Conservation (phyloP, 192 early-diverging fungal species). For the Obelidium mucronatum region DNA sequence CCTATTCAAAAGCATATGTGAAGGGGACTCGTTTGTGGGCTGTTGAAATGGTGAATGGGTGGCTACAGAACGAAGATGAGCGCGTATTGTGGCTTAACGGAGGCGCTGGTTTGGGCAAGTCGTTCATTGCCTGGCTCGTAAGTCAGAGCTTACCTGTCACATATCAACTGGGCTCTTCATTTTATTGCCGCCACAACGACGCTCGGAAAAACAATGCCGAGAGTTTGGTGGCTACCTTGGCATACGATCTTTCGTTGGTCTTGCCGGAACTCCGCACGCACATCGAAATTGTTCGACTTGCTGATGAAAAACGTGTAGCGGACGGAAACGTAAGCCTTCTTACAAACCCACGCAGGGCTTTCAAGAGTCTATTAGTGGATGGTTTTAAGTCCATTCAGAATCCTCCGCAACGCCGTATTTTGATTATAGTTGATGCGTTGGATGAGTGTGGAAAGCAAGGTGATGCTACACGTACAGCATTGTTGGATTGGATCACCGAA, state of each 20-base stretch:
- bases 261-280: not conserved
- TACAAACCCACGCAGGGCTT: not conserved
- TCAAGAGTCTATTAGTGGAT: not conserved
- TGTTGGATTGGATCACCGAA: not conserved
- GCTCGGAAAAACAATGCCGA: not conserved
- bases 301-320: not conserved
- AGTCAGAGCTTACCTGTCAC: slow-evolving; percentile 10
- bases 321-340: not conserved
- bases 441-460: slow-evolving; percentile 24
- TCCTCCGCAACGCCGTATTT: not conserved
- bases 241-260: not conserved
- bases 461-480: not conserved
- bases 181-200: slow-evolving; percentile 4
- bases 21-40: not conserved
- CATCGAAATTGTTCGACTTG: not conserved
- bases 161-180: slow-evolving; percentile 16
- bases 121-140: slow-evolving; percentile 19
- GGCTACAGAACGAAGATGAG: not conserved
- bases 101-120: slow-evolving; percentile 20
- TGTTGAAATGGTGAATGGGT: not conserved
- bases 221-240: not conserved
- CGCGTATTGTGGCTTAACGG: slow-evolving; percentile 20
- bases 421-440: slow-evolving; percentile 17
- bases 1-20: not conserved
- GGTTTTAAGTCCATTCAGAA: not conserved